phyloP scores from a whole-genome alignment of 2,329 filamentous ascomycete genomes.

The Sarocladium oryzae region DNA sequence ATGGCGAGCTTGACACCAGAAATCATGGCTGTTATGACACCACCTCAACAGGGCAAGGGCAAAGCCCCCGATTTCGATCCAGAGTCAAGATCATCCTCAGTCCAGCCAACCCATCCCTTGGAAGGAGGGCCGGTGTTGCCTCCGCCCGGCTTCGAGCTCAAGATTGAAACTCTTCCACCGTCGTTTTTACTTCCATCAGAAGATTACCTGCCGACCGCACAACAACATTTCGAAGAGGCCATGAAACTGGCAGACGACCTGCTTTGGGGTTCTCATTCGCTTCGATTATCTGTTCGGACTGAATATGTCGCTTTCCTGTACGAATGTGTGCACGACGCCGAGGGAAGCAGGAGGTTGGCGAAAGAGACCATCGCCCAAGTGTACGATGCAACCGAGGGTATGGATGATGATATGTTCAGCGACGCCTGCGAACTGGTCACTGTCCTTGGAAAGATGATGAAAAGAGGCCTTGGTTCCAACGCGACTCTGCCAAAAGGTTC shows the following conservation, averaged over 20 bases:
- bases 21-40: conserved; percentile 29
- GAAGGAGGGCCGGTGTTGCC: conserved; percentile 54
- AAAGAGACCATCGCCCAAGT: conserved; percentile 82
- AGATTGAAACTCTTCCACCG: conserved; percentile 38
- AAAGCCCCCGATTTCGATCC: conserved; percentile 45
- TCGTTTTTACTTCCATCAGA: conserved; percentile 74
- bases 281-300: conserved; percentile 82
- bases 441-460: conserved; percentile 83
- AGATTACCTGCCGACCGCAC: conserved; percentile 79
- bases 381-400: conserved; percentile 82
- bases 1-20: conserved; percentile 48
- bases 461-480: conserved; percentile 52
- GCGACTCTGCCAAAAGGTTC: conserved; percentile 17
- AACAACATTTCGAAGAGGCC: conserved; percentile 73
- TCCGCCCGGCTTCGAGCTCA: conserved; percentile 46
- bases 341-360: conserved; percentile 69
- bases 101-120: conserved; percentile 41
- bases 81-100: conserved; percentile 37
- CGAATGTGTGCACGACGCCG: conserved; percentile 80
- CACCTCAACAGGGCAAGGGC: conserved; percentile 22
- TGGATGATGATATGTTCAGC: conserved; percentile 92
- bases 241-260: conserved; percentile 65
- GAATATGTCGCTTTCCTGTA: conserved; percentile 92
- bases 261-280: conserved; percentile 81
- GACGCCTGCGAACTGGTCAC: conserved; percentile 86